A percentile compares a stretch with the other conserved stretches of the same genome.
phyloP scores from a whole-genome alignment of 2,329 filamentous ascomycete genomes.

The Beauveria sp. region DNA sequence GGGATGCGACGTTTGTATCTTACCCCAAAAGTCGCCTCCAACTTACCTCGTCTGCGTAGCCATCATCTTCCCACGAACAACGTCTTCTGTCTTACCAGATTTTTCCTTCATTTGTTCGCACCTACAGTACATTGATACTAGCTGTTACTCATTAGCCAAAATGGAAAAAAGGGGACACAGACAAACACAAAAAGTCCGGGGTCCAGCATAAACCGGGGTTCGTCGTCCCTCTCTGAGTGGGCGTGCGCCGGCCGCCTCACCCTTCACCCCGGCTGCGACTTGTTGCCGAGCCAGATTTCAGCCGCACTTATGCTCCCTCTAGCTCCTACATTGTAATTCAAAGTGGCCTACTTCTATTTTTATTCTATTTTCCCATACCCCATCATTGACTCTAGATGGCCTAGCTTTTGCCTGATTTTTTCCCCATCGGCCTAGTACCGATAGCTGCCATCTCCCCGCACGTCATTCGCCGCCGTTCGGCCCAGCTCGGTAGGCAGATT shows the following conservation, averaged over 20 bases:
- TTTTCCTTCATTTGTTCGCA: too few relatives aligned
- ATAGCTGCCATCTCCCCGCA: neutral
- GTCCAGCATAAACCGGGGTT: neutral
- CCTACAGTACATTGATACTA: too few relatives aligned
- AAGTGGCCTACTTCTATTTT: neutral
- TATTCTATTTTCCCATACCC: neutral
- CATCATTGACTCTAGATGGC: too few relatives aligned
- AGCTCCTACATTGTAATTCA: neutral
- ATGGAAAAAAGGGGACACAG: neutral
- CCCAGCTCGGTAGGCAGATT: neutral
- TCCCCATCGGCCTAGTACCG: neutral
- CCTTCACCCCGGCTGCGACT: neutral
- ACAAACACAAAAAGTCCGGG: neutral
- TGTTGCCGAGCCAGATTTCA: neutral
- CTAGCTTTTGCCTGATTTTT: too few relatives aligned
- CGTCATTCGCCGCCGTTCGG: neutral
- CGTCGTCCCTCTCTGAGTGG: neutral
- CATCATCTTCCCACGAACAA: too few relatives aligned
- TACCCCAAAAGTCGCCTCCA: too few relatives aligned
- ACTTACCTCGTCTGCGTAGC: too few relatives aligned
- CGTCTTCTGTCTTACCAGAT: too few relatives aligned
- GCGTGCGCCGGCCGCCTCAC: neutral
- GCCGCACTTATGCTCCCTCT: neutral
- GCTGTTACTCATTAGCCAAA: too few relatives aligned
- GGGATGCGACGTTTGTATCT: too few relatives aligned